Base-by-base conservation (phyloP, 108 stramenopile species). In the Pseudonitzschia pungens region DNA sequence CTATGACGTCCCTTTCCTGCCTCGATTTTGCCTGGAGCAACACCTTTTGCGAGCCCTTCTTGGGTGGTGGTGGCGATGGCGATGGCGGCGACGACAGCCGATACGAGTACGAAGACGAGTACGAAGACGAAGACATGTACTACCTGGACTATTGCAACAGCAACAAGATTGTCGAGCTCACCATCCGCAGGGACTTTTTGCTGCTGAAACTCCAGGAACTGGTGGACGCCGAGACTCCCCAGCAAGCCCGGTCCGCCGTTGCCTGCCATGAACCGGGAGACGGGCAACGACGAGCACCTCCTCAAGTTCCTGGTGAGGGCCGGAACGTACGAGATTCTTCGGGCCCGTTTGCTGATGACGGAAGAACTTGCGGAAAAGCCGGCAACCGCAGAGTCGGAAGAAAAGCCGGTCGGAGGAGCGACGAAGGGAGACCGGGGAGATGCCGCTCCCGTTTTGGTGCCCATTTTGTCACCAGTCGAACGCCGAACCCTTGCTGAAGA, bases 191-290 rank as follows among this genome's bases (percentile, higher is more conserved):
- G 16, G 77, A 78, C 32, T 62, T 71, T 56, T 52, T 78, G 28
- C 45, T 78, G 67, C n/a, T 72, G 44, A 68, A 72, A 53, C 50
- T 78, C 15, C 77, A 78, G 72, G 77, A 78, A 41, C 48, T 78
- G 57, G 77, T 65, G 71, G 77, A 78, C 62, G 66, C 77, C 16
- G 26, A 68, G 33, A 70, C 71, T 2, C 24, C 66, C 43, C 16
- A 72, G 58, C 54, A 60, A 20, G 77, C 77, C 4, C 56, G 55
- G 22, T 15, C 32, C 0, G 77, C 77, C 7, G 16, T 78, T n/a
- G 24, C 31, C 29, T n/a, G 71, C 71, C 18, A 78, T 78, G 50
- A 42, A 72, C 45, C 63, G 58, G 6, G 71, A 55, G 9, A 41
- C 67, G 24, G 29, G 33, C 14, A 66, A 68, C 33, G 77, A 78